These are phyloP conservation scores for Trifolium repens DNA, from an alignment of 306 rosid species.

Conservation along the genomic window DNA sequence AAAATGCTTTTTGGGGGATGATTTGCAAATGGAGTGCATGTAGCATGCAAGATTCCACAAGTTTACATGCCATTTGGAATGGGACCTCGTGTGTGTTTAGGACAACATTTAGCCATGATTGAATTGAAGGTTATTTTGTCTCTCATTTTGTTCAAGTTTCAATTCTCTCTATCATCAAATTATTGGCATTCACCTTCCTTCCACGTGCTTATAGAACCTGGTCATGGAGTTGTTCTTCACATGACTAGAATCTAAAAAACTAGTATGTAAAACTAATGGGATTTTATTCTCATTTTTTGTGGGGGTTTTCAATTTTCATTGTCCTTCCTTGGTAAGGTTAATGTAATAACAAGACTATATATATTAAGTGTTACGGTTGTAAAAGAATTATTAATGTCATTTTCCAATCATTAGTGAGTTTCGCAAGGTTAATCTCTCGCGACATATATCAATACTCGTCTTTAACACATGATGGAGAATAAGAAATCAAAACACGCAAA, in stretches of 20 bases:
- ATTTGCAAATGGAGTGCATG: conserved; percentile 57
- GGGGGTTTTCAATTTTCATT: background rate
- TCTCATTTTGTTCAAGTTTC: conserved; percentile 45
- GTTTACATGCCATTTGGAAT: conserved; percentile 67
- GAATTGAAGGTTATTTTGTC: conserved; percentile 62
- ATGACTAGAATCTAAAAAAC: conserved; percentile 38
- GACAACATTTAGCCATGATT: conserved; percentile 61
- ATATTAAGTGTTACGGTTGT: too few species aligned
- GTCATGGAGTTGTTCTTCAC: conserved; percentile 46
- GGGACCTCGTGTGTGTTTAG: conserved; percentile 62
- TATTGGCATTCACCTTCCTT: conserved; percentile 47
- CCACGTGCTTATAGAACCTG: conserved; percentile 45
- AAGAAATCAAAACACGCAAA: too few species aligned
- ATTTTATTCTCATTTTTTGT: background rate
- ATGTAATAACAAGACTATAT: too few species aligned
- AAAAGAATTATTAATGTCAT: too few species aligned
- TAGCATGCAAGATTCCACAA: conserved; percentile 61
- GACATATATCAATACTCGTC: too few species aligned
- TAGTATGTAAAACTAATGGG: background rate
- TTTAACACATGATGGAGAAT: too few species aligned
- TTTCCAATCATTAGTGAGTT: too few species aligned
- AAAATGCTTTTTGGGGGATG: conserved; percentile 57
- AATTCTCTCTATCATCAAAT: conserved; percentile 39
- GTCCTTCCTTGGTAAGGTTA: too few species aligned
- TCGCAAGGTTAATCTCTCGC: too few species aligned